A percentile compares a stretch with the other conserved stretches of the same genome.
These are phyloP conservation scores for Lactarius evosmus DNA, from an alignment of 768 basidiomycete species.

Conservation along the genomic window DNA sequence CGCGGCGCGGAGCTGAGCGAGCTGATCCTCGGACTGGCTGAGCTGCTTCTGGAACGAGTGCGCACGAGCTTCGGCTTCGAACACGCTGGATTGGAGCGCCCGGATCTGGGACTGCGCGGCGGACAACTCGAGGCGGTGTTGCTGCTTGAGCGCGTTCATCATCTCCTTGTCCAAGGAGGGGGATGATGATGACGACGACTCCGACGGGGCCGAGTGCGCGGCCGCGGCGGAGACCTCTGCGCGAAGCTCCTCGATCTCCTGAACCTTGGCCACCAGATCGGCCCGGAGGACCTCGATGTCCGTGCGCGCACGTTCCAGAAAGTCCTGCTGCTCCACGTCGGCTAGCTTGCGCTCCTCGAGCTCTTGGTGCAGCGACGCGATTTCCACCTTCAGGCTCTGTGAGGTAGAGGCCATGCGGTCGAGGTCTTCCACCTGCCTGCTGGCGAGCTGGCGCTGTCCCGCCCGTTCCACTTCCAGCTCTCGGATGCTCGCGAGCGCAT, in stretches of 20 bases:
- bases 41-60: constrained; percentile 70
- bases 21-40: constrained; percentile 60
- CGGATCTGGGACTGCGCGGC: constrained; percentile 77
- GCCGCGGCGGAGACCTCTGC: constrained; percentile 44
- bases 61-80: constrained; percentile 66
- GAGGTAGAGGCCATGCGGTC: constrained; percentile 47
- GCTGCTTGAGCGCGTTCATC: constrained; percentile 64
- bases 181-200: background rate
- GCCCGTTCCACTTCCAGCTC: constrained; percentile 66
- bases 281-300: constrained; percentile 69
- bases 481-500: constrained; percentile 49
- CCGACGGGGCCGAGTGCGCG: constrained; percentile 35
- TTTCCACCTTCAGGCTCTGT: constrained; percentile 51
- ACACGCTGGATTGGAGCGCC: constrained; percentile 66
- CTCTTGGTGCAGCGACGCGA: constrained; percentile 50
- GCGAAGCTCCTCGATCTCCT: constrained; percentile 61
- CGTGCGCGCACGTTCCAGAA: constrained; percentile 59
- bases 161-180: constrained; percentile 73
- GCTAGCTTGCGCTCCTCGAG: constrained; percentile 45
- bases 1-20: constrained; percentile 46
- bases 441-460: constrained; percentile 52
- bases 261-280: constrained; percentile 59
- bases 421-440: constrained; percentile 54
- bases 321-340: constrained; percentile 60
- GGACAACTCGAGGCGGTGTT: constrained; percentile 78